Base-by-base conservation (phyloP, 2,329 filamentous ascomycete genomes). In the Macroventuria anomochaeta region DNA sequence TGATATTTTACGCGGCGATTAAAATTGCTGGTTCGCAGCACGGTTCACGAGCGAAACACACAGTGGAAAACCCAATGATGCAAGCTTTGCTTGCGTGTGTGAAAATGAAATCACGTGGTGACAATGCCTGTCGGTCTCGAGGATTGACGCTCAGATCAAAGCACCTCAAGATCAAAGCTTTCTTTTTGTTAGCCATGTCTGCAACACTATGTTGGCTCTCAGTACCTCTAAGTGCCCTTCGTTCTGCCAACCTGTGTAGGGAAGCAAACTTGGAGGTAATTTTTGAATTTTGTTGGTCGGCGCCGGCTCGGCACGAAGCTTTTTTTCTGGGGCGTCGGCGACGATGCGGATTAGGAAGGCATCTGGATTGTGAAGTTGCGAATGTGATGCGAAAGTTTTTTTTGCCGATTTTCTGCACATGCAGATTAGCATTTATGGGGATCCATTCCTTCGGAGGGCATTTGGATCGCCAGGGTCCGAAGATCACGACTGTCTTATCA, bases 241-340 rank as follows among this genome's bases (percentile, higher is more conserved):
- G 40, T 36, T 28, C 33, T 49, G 39, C 44, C 44, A 49, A 25
- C n/a, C 38, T 44, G 12, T 54, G 40, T 17, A 43, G 31, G 18
- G 39, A 31, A 54, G 46, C 44, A 54, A 21, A 34, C 33, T 49
- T 36, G 39, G 46, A 41, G 29, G 17, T 34, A 33, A 43, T 26
- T 44, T 49, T 44, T 12, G 5, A 44, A 25, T 40, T 54, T 54
- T 54, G 51, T 44, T 54, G 21, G 34, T 40, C 51, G 51, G 51
- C 44, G 39, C 23, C 51, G 51, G 51, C 34, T 54, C 51, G 51
- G 51, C 44, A 49, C 44, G 51, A 54, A 34, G 12, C 34, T 44
- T 54, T 54, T 48, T 54, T 53, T 43, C 33, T 46, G 26, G 51
- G 40, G 44, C 44, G 34, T 54, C 38, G 50, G 50, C 50, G 50